Evolutionary conservation across 1,284 basidiomycete genomes (phyloP).

Genomic region (Chalciporus piperatoides): DNA sequence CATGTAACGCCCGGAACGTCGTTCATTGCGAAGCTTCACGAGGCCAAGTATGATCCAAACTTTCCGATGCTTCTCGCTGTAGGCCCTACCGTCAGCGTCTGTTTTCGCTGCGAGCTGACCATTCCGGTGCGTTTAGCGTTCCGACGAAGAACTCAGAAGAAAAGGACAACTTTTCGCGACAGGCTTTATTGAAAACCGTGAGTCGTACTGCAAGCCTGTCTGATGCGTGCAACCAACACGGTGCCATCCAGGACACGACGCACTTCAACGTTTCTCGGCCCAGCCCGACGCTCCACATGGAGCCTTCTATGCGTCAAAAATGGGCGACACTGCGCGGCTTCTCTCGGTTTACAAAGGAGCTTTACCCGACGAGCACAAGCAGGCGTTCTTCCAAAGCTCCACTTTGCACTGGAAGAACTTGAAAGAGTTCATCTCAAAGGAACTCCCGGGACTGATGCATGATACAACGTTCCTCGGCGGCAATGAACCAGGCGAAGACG

Average conservation of each 20-base stretch:
- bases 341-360: constrained; percentile 43
- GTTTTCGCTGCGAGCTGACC: not conserved
- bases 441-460: constrained; percentile 42
- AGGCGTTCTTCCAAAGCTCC: constrained; percentile 41
- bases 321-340: constrained; percentile 44
- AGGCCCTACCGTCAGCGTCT: constrained; percentile 19
- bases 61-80: constrained; percentile 47
- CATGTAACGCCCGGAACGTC: constrained; percentile 38
- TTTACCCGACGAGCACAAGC: constrained; percentile 35
- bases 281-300: constrained; percentile 45
- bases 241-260: constrained; percentile 33
- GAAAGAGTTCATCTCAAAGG: constrained; percentile 37
- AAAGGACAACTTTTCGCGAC: constrained; percentile 39
- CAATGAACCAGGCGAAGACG: constrained; percentile 46
- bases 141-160: constrained; percentile 49
- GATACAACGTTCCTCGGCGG: constrained; percentile 48
- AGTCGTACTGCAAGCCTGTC: constrained; percentile 32
- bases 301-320: constrained; percentile 51
- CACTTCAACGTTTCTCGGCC: constrained; percentile 41
- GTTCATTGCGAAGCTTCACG: constrained; percentile 48
- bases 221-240: not conserved
- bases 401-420: constrained; percentile 40
- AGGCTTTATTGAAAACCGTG: constrained; percentile 45
- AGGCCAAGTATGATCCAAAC: constrained; percentile 58
- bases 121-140: constrained; percentile 33